Percentiles rank a stretch among this genome's conserved stretches.
Evolutionary conservation across 768 basidiomycete species (phyloP).

Genomic region (Kondoa subrosea): DNA sequence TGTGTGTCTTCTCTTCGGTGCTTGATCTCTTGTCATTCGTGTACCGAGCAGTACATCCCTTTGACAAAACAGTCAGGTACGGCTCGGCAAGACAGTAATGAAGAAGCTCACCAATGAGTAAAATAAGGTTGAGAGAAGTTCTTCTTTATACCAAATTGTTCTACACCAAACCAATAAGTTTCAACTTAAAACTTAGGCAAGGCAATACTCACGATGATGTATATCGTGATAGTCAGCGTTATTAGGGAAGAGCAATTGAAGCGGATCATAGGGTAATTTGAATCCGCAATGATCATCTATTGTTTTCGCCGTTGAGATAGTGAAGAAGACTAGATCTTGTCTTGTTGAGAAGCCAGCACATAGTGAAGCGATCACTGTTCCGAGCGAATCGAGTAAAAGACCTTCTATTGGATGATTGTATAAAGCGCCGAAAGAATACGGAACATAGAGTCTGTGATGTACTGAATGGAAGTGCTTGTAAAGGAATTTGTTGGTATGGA

Average conservation of each 20-base stretch:
- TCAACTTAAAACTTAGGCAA: too few relatives aligned
- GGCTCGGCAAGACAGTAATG: not conserved
- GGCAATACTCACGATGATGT: too few relatives aligned
- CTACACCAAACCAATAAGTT: conserved; percentile 11
- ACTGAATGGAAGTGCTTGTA: conserved; percentile 83
- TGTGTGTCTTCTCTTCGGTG: conserved; percentile 10
- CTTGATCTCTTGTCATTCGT: conserved; percentile 12
- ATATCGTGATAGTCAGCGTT: conserved; percentile 53
- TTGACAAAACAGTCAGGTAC: not conserved
- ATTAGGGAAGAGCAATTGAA: conserved; percentile 68
- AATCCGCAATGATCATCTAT: conserved; percentile 34
- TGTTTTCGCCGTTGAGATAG: conserved; percentile 58
- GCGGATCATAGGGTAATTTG: conserved; percentile 70
- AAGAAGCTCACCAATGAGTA: conserved; percentile 43
- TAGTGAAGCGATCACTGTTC: conserved; percentile 59
- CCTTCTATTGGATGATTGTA: conserved; percentile 98
- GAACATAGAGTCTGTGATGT: conserved; percentile 90
- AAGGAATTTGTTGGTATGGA: conserved; percentile 79
- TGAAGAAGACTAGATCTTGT: conserved; percentile 69
- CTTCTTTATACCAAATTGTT: conserved; percentile 65
- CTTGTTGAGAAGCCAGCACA: conserved; percentile 53
- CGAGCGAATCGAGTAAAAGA: conserved; percentile 68
- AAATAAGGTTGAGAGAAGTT: conserved; percentile 96
- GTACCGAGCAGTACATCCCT: conserved; percentile 16
- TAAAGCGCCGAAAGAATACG: conserved; percentile 87